Conservation (phyloP, 2,329 filamentous ascomycete species). For the Talaromyces islandicus region DNA sequence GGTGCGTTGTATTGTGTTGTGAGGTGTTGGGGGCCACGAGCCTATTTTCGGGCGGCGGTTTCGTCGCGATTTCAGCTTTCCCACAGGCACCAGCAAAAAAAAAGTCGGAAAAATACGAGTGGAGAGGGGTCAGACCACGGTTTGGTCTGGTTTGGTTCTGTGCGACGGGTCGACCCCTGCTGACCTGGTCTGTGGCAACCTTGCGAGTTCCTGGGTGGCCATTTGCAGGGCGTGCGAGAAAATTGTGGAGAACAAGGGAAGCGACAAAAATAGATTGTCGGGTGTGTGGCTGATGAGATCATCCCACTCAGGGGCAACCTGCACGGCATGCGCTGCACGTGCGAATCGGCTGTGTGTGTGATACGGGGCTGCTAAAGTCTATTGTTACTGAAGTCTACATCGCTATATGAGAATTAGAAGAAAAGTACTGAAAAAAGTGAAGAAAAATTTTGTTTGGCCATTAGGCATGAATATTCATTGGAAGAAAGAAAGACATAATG, state of each 20-base stretch:
- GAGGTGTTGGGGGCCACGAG: background rate
- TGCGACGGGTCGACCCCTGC: too few relatives aligned
- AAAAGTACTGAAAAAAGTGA: background rate
- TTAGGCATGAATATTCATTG: background rate
- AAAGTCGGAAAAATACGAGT: too few relatives aligned
- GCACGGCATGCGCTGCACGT: too few relatives aligned
- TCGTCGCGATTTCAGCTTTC: too few relatives aligned
- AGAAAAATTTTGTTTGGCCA: background rate
- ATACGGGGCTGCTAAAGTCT: too few relatives aligned
- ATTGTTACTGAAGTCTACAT: background rate
- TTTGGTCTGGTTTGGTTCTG: too few relatives aligned
- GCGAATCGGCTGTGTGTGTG: too few relatives aligned
- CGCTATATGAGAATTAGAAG: too few relatives aligned
- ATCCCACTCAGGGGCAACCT: background rate
- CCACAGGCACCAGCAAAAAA: too few relatives aligned
- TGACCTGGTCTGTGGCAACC: background rate
- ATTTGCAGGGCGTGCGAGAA: too few relatives aligned
- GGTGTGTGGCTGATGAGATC: background rate
- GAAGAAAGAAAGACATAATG: background rate
- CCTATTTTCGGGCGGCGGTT: background rate
- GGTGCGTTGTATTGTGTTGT: background rate
- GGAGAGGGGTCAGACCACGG: too few relatives aligned
- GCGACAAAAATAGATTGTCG: background rate
- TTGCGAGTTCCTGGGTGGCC: background rate
- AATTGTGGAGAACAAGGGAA: too few relatives aligned